Evolutionary conservation across 352 stramenopile genomes (phyloP).

Genomic region (Pythium scleroteichum): DNA sequence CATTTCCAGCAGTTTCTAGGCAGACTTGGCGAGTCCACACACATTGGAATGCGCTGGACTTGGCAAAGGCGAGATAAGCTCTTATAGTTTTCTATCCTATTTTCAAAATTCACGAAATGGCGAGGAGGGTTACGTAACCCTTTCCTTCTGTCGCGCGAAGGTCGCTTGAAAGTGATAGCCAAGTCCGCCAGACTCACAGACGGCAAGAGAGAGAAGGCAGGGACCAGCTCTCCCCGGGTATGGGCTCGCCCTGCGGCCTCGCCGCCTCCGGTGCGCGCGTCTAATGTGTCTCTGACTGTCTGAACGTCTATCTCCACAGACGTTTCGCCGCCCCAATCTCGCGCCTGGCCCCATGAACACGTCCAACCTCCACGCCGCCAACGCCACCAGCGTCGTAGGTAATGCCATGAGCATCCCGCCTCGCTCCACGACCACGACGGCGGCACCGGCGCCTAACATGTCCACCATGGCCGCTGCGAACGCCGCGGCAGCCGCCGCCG

Average conservation of each 20-base stretch:
- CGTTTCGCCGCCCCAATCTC: neutral
- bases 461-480: constrained; percentile 26
- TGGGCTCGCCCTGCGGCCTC: too few relatives aligned
- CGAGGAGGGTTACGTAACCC: neutral
- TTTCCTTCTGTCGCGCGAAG: constrained; percentile 20
- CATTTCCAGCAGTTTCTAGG: neutral
- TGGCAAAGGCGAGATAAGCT: neutral
- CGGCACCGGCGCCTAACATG: constrained; percentile 11
- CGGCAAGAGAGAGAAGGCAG: too few relatives aligned
- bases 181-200: neutral
- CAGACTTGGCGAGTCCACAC: neutral
- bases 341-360: constrained; percentile 29
- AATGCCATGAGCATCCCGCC: constrained; percentile 75
- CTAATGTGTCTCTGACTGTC: neutral
- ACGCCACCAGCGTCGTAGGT: constrained; percentile 77
- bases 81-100: neutral
- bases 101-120: constrained; percentile 12
- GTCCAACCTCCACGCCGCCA: constrained; percentile 79
- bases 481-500: constrained; percentile 33
- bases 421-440: constrained; percentile 31
- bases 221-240: too few relatives aligned
- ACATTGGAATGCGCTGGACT: constrained; percentile 19
- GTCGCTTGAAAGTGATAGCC: constrained; percentile 19
- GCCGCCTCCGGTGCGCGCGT: neutral
- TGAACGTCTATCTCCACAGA: neutral